Percentiles rank a stretch among this genome's conserved stretches.
phyloP scores from a whole-genome alignment of 371 early-diverging fungal species.

The Mortierella sp. region DNA sequence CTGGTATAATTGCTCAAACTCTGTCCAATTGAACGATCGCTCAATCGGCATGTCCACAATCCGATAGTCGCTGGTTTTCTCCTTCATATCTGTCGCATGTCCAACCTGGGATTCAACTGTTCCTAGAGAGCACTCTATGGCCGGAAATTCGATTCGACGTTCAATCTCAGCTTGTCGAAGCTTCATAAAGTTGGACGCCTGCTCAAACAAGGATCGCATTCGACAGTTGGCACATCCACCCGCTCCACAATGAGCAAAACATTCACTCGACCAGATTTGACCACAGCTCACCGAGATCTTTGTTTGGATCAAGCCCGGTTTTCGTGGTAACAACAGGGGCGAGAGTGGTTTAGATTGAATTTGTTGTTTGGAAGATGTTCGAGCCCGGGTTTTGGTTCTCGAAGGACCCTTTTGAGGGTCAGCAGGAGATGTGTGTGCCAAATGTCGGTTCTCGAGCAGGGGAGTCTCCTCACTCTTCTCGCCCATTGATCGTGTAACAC shows the following conservation, averaged over 20 bases:
- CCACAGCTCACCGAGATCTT: slow-evolving; percentile 31
- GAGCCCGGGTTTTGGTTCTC: neutral
- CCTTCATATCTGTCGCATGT: neutral
- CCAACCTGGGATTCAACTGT: no score
- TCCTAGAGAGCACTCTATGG: no score
- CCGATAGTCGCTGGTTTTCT: neutral
- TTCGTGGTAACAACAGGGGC: neutral
- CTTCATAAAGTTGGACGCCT: slow-evolving; percentile 25
- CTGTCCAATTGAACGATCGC: slow-evolving; percentile 32
- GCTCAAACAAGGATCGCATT: slow-evolving; percentile 30
- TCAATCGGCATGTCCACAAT: slow-evolving; percentile 11
- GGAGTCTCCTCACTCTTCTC: no score
- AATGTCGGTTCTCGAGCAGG: no score
- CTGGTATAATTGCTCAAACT: slow-evolving; percentile 26
- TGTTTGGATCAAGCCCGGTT: slow-evolving; percentile 16
- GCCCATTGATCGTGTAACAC: neutral
- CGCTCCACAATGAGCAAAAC: slow-evolving; percentile 14
- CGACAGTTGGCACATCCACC: slow-evolving; percentile 34
- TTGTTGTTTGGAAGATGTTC: no score
- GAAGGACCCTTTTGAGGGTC: neutral
- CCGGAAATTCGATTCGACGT: slow-evolving; percentile 20
- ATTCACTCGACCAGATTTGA: slow-evolving; percentile 21
- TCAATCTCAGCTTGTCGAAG: slow-evolving; percentile 31
- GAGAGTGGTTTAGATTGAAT: no score
- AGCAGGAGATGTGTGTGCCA: no score